Conservation (phyloP, 345 rosid genomes). For the Hypericum perforatum region DNA sequence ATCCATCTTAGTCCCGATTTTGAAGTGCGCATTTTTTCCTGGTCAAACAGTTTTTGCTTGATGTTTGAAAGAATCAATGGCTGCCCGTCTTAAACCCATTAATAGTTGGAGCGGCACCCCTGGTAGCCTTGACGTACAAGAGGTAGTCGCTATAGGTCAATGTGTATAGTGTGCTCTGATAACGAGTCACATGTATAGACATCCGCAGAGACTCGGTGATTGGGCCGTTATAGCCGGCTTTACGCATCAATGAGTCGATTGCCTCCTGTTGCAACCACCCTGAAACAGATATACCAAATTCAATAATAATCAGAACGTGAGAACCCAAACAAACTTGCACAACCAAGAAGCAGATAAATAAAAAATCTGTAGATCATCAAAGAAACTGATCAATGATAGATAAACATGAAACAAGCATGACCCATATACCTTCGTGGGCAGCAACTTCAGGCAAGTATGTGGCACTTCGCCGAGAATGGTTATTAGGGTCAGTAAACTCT, state of each 20-base stretch:
- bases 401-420: conserved; percentile 1
- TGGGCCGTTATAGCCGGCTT: conserved; percentile 63
- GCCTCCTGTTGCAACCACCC: conserved; percentile 87
- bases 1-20: too few relatives aligned
- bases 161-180: conserved; percentile 81
- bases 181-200: conserved; percentile 71
- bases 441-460: conserved; percentile 97
- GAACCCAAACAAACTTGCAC: background rate
- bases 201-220: conserved; percentile 56
- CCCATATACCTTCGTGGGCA: conserved; percentile 74
- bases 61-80: conserved; percentile 29
- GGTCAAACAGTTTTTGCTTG: conserved; percentile 22
- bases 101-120: conserved; percentile 51
- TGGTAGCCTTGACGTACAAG: conserved; percentile 52
- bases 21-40: background rate
- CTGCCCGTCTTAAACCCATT: conserved; percentile 37
- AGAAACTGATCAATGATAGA: background rate
- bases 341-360: background rate
- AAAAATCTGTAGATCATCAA: too few relatives aligned
- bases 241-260: conserved; percentile 81
- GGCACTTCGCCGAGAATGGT: conserved; percentile 60
- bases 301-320: too few relatives aligned
- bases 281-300: conserved; percentile 16
- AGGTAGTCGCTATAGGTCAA: conserved; percentile 74
- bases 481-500: conserved; percentile 73